phyloP scores from a whole-genome alignment of 768 basidiomycete species.

The Obba rivulosa region DNA sequence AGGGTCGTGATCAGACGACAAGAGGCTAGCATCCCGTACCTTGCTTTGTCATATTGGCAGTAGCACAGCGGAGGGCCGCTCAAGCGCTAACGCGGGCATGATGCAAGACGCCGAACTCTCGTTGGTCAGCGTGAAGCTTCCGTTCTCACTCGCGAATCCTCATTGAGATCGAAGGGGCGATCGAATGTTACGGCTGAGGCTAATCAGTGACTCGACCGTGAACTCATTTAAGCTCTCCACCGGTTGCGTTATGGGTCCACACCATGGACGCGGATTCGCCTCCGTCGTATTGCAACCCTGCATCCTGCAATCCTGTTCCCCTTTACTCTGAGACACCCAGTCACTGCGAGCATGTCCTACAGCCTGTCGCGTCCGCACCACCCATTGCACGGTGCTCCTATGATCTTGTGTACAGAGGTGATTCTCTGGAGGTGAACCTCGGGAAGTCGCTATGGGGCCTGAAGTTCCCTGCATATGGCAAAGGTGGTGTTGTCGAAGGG shows the following conservation, averaged over 20 bases:
- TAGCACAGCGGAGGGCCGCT: no score
- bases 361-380: slow-evolving; percentile 21
- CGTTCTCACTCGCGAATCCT: no score
- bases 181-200: no score
- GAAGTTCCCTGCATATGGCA: slow-evolving; percentile 36
- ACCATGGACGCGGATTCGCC: slow-evolving; percentile 10
- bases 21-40: slow-evolving; percentile 1
- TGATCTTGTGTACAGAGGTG: slow-evolving; percentile 33
- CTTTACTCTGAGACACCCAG: slow-evolving; percentile 25
- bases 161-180: no score
- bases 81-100: no score
- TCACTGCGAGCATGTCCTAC: slow-evolving; percentile 31
- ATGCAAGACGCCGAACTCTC: no score
- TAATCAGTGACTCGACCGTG: no score
- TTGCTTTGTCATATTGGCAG: slow-evolving; percentile 6
- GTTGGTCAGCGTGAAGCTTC: no score
- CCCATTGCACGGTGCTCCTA: slow-evolving; percentile 9
- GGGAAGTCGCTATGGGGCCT: slow-evolving; percentile 35
- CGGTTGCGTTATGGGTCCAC: not conserved
- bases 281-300: slow-evolving; percentile 6
- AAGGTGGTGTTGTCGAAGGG: slow-evolving; percentile 36
- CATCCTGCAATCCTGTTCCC: slow-evolving; percentile 8
- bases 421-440: slow-evolving; percentile 36
- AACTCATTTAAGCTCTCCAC: not conserved
- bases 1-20: no score